A percentile compares a stretch with the other conserved stretches of the same genome.
Conservation (phyloP, 768 basidiomycete genomes). For the Daedalea quercina region DNA sequence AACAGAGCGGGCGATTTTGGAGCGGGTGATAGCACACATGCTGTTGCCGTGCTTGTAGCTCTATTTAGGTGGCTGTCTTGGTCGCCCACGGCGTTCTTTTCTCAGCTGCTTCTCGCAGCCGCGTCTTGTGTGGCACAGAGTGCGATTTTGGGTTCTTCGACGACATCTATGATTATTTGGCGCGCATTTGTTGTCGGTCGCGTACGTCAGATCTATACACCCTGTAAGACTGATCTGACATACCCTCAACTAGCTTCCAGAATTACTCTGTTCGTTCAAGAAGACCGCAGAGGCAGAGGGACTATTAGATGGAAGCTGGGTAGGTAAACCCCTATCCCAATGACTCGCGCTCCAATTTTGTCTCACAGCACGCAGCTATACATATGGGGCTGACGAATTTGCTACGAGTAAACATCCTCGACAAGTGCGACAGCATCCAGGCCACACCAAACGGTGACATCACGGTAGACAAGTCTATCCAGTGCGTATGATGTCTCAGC, state of each 20-base stretch:
- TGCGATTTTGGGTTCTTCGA: constrained; percentile 18
- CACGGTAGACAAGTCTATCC: not conserved
- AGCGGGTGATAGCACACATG: constrained; percentile 41
- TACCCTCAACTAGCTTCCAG: constrained; percentile 44
- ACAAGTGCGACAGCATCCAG: constrained; percentile 36
- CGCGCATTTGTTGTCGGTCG: constrained; percentile 66
- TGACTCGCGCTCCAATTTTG: not conserved
- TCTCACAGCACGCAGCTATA: constrained; percentile 31
- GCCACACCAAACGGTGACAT: not conserved
- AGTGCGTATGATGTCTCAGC: too few relatives aligned
- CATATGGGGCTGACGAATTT: constrained; percentile 44
- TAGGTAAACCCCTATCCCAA: constrained; percentile 22
- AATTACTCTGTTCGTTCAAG: constrained; percentile 49
- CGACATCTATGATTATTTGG: constrained; percentile 42
- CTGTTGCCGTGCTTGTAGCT: constrained; percentile 17
- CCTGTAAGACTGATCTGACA: not conserved
- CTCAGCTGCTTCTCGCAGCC: constrained; percentile 59
- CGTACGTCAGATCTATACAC: constrained; percentile 34
- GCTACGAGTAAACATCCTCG: constrained; percentile 47
- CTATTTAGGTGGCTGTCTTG: constrained; percentile 20
- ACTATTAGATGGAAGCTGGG: constrained; percentile 51
- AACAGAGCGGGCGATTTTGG: constrained; percentile 57
- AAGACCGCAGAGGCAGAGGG: constrained; percentile 46
- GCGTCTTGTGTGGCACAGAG: constrained; percentile 56
- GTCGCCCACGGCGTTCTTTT: constrained; percentile 21